A percentile compares a stretch with the other conserved stretches of the same genome.
Conservation (phyloP, 495 filamentous ascomycete species). For the Apiosordaria backusii region DNA sequence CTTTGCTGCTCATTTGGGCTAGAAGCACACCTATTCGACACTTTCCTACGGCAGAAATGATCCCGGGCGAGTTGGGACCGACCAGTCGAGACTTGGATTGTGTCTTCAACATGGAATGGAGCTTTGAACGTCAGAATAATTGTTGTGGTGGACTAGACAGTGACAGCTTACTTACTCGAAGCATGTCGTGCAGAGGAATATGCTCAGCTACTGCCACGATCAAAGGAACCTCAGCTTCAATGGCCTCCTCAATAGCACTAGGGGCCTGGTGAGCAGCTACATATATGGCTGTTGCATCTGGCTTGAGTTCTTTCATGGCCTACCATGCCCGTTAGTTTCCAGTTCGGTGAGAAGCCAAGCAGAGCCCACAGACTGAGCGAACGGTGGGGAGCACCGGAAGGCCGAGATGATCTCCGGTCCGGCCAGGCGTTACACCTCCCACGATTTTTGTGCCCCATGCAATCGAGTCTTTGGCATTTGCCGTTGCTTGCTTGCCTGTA, state of each 20-base stretch:
- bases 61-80: conserved; percentile 83
- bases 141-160: not conserved
- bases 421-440: conserved; percentile 77
- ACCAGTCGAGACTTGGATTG: conserved; percentile 80
- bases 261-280: conserved; percentile 76
- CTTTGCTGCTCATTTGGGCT: not conserved
- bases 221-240: conserved; percentile 82
- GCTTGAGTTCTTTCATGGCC: conserved; percentile 72
- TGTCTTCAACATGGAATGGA: conserved; percentile 72
- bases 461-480: conserved; percentile 77
- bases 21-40: conserved; percentile 63
- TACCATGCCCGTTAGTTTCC: conserved; percentile 26
- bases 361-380: conserved; percentile 31
- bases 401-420: conserved; percentile 73
- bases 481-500: conserved; percentile 69
- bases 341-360: not conserved
- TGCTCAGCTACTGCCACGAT: conserved; percentile 91
- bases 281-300: conserved; percentile 83
- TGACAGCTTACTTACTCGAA: conserved; percentile 54
- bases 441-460: conserved; percentile 87
- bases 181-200: conserved; percentile 81
- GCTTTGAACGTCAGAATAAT: conserved; percentile 32
- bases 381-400: conserved; percentile 76
- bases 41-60: conserved; percentile 75
- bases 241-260: conserved; percentile 79